Percentiles rank a stretch among this genome's conserved stretches.
Evolutionary conservation across 306 rosid genomes (phyloP).

Genomic region (Ochetophila trinervis): DNA sequence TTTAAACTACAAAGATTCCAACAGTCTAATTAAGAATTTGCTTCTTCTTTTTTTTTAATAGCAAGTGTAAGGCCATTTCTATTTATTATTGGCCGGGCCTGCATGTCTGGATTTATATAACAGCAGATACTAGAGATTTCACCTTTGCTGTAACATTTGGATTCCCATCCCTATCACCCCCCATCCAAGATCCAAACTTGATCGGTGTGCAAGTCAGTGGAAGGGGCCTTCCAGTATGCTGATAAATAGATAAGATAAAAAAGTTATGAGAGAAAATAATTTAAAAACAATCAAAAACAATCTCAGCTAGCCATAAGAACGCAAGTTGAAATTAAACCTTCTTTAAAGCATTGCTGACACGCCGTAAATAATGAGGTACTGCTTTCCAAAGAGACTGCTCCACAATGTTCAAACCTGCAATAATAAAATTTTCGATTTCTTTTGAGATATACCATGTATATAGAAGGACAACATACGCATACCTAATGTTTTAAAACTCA

Average conservation of each 20-base stretch:
- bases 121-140: conserved; percentile 9
- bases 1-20: too few species aligned
- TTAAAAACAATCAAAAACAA: not conserved
- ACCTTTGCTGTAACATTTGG: conserved; percentile 95
- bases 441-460: conserved; percentile 4
- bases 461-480: conserved; percentile 11
- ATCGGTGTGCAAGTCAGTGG: conserved; percentile 92
- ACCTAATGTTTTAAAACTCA: conserved; percentile 21
- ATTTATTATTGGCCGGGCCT: too few species aligned
- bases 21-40: too few species aligned
- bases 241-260: conserved; percentile 22
- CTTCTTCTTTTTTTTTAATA: too few species aligned
- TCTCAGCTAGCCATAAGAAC: not conserved
- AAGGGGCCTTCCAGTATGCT: conserved; percentile 93
- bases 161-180: conserved; percentile 97
- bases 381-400: conserved; percentile 98
- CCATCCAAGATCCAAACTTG: conserved; percentile 97
- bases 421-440: conserved; percentile 15
- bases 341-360: conserved; percentile 92
- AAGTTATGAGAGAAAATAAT: not conserved
- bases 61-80: too few species aligned
- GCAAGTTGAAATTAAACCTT: conserved; percentile 49
- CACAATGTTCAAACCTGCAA: conserved; percentile 83
- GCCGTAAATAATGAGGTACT: conserved; percentile 89
- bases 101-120: not conserved